Conservation (phyloP, 306 rosid species). For the Dalbergia cultrata region DNA sequence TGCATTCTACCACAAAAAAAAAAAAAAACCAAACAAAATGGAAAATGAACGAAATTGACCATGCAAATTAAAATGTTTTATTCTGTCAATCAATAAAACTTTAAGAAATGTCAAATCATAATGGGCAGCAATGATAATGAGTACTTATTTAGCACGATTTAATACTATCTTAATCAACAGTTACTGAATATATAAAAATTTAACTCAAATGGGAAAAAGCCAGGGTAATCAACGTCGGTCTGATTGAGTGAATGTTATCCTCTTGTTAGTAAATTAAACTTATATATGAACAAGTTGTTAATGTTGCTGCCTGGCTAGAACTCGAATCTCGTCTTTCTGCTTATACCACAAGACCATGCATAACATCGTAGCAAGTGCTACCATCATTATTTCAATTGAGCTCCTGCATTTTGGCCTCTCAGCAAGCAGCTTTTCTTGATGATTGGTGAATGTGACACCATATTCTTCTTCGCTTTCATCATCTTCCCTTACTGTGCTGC, state of each 20-base stretch:
- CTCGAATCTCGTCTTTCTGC: conserved; percentile 23
- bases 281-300: background rate
- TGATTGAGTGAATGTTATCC: too few species aligned
- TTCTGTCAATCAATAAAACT: too few species aligned
- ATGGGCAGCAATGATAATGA: too few species aligned
- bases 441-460: conserved; percentile 1
- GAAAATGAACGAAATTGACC: too few species aligned
- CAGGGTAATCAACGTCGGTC: background rate
- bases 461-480: background rate
- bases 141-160: too few species aligned
- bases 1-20: too few species aligned
- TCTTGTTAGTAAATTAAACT: background rate
- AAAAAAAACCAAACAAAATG: too few species aligned
- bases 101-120: too few species aligned
- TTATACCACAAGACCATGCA: conserved; percentile 19
- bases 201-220: too few species aligned
- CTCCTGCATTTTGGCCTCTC: background rate
- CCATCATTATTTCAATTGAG: background rate
- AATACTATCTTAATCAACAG: too few species aligned
- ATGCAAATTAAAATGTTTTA: too few species aligned
- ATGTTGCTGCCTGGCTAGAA: background rate
- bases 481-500: background rate
- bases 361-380: conserved; percentile 8
- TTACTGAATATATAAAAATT: too few species aligned
- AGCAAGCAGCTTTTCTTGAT: conserved; percentile 14